phyloP scores from a whole-genome alignment of 352 stramenopile genomes.

The Phytophthora sp. region DNA sequence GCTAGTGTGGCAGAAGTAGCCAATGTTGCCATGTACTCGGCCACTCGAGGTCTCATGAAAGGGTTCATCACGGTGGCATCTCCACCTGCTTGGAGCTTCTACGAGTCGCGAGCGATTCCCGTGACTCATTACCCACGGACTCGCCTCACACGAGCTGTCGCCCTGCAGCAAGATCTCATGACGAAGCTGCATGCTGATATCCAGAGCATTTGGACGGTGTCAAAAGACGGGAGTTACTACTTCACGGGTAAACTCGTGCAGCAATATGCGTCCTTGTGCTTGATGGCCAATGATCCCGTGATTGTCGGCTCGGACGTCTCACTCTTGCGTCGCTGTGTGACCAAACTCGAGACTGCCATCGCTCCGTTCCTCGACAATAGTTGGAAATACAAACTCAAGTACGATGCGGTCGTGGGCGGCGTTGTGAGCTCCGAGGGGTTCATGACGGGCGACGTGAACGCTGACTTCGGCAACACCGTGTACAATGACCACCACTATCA shows the following conservation, averaged over 20 bases:
- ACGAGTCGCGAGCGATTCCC: constrained; percentile 49
- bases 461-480: constrained; percentile 76
- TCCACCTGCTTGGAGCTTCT: constrained; percentile 53
- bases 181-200: constrained; percentile 62
- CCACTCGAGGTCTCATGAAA: constrained; percentile 62
- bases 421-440: constrained; percentile 75
- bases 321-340: constrained; percentile 61
- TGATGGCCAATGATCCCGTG: constrained; percentile 73
- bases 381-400: constrained; percentile 69
- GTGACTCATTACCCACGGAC: constrained; percentile 66
- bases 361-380: constrained; percentile 64
- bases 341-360: constrained; percentile 65
- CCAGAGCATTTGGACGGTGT: constrained; percentile 57
- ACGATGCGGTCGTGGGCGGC: constrained; percentile 64
- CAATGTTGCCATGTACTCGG: constrained; percentile 48
- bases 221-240: constrained; percentile 65
- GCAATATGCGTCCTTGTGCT: constrained; percentile 74
- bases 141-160: constrained; percentile 46
- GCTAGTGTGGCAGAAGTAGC: constrained; percentile 45
- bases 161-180: constrained; percentile 45
- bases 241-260: constrained; percentile 80
- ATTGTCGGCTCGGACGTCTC: constrained; percentile 69
- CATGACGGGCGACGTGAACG: constrained; percentile 51
- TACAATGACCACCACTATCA: constrained; percentile 86
- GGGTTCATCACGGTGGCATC: constrained; percentile 53